These are phyloP conservation scores for Phytophthora pluvialis DNA, from an alignment of 352 stramenopile species.

Conservation along the genomic window DNA sequence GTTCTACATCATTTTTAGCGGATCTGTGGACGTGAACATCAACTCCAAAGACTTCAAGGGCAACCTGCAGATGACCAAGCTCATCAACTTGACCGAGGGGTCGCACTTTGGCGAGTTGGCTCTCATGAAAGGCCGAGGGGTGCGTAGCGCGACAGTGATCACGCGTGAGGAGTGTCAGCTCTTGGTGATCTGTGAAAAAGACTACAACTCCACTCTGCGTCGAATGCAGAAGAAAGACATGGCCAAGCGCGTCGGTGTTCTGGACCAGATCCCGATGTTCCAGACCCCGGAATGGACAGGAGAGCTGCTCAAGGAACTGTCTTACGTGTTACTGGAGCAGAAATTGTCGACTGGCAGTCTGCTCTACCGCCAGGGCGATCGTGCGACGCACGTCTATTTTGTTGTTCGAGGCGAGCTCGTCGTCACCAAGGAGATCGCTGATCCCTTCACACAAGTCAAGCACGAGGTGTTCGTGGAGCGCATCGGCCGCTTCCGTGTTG, in stretches of 20 bases:
- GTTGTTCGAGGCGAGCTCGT: conserved; percentile 71
- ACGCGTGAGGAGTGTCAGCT: conserved; percentile 66
- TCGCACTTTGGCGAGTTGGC: conserved; percentile 75
- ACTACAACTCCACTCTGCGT: conserved; percentile 76
- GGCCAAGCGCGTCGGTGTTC: conserved; percentile 54
- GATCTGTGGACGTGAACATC: conserved; percentile 74
- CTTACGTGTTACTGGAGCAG: conserved; percentile 73
- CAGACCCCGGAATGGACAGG: conserved; percentile 77
- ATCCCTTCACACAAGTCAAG: conserved; percentile 39
- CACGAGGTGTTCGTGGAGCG: conserved; percentile 64
- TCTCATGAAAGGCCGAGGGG: conserved; percentile 76
- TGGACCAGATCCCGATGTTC: conserved; percentile 77
- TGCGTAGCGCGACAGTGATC: conserved; percentile 73
- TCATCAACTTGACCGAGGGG: conserved; percentile 75
- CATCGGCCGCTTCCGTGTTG: conserved; percentile 61
- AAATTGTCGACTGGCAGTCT: conserved; percentile 51
- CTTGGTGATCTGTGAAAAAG: conserved; percentile 75
- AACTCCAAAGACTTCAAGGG: conserved; percentile 59
- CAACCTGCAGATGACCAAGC: conserved; percentile 63
- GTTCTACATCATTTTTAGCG: conserved; percentile 83
- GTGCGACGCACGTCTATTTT: conserved; percentile 72
- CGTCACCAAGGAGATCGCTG: conserved; percentile 57
- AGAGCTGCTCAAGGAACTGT: conserved; percentile 75
- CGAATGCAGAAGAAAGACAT: conserved; percentile 79
- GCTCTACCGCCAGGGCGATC: conserved; percentile 68